phyloP scores from a whole-genome alignment of 306 rosid species.

The Spatholobus suberectus region DNA sequence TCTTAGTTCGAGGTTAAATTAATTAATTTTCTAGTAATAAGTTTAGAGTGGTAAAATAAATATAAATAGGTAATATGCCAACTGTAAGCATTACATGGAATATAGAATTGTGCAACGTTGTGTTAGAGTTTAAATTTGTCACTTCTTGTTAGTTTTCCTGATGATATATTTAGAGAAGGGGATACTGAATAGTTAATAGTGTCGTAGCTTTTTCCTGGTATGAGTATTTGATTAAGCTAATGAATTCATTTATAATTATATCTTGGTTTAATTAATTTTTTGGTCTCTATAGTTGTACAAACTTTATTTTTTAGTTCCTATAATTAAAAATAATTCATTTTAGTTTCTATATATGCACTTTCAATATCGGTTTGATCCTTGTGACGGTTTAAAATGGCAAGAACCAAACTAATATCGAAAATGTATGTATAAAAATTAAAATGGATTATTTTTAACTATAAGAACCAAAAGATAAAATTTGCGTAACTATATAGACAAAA shows the following conservation, averaged over 20 bases:
- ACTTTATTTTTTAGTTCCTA: no score
- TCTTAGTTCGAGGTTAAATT: conserved; percentile 36
- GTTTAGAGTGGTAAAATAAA: conserved; percentile 38
- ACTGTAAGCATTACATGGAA: conserved; percentile 47
- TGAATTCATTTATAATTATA: conserved; percentile 7
- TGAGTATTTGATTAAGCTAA: neutral
- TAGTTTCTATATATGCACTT: no score
- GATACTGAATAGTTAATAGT: neutral
- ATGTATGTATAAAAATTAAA: no score
- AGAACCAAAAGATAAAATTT: no score
- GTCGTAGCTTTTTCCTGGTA: neutral
- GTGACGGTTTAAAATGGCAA: no score
- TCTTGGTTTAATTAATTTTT: no score
- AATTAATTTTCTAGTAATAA: conserved; percentile 45
- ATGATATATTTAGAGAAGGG: conserved; percentile 14
- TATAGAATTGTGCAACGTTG: conserved; percentile 27
- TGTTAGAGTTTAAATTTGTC: conserved; percentile 15
- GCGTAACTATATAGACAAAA: no score
- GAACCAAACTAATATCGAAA: no score
- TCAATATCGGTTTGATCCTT: no score
- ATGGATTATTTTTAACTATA: no score
- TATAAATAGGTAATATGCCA: conserved; percentile 36
- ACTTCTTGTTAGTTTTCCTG: conserved; percentile 1
- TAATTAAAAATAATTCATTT: no score
- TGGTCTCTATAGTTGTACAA: no score